Evolutionary conservation across 768 basidiomycete species (phyloP), one percentile per base, ranked within the genome.

Genomic region (Gloeostereum incarnatum): DNA sequence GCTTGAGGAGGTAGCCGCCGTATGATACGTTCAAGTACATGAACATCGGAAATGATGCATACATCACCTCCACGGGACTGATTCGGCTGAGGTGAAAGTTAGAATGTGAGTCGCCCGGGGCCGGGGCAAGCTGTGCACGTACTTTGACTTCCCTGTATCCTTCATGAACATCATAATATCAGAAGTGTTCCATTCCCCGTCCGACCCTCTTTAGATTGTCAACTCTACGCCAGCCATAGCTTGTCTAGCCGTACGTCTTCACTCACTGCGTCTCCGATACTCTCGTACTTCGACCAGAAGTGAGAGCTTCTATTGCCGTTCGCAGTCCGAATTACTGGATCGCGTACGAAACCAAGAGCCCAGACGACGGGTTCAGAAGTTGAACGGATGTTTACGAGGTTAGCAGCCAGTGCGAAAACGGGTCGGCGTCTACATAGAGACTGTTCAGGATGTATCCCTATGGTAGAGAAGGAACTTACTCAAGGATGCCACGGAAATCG

Each of bases 151-250:
- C 30, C 47, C 48, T 11, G 31, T 45, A 40, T 43, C 43, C 31
- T 36, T 39, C 43, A 49, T 41, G 35, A 49, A 49, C 17, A 36
- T 24, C 25, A 34, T 41, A 6, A 49, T 34, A 35, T 49, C 48
- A 2, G 41, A 39, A 5, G 36, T 35, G 24, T 45, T 45, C 22
- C 38, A 31, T 18, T 41, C 31, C 11, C 32, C 36, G 31, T 25
- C 27, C 14, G 23, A 19, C 21, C 31, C 36, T 19, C 21, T 19
- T 17, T 27, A 38, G n/a, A 40, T 36, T 6, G 48, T 49, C 4
- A 49, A 40, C 21, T 49, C 48, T 23, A 45, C 36, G 7, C 37
- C 36, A 22, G 45, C 36, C 32, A 49, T 26, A 8, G 40, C 26
- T 35, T 47, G 48, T 26, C 48, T 14, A 5, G 48, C 26, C 8